phyloP scores from a whole-genome alignment of 768 basidiomycete genomes.

The Pleurotus cornucopiae region DNA sequence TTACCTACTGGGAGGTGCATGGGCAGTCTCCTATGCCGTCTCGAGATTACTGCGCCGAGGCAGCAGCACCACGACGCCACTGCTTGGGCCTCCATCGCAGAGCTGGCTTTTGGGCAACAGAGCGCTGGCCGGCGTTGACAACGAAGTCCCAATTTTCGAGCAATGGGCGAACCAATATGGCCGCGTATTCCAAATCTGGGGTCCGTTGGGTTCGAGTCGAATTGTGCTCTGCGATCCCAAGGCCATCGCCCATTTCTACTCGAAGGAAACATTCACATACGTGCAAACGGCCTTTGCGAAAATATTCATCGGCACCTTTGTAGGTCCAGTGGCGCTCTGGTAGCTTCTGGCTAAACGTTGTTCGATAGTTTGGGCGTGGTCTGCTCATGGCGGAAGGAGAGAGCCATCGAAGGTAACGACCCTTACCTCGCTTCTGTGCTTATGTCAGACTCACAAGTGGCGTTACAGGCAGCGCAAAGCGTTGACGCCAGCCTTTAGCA shows the following conservation, averaged over 20 bases:
- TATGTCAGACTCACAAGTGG: neutral
- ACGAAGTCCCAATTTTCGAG: conserved; percentile 32
- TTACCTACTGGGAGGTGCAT: neutral
- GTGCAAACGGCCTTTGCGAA: conserved; percentile 30
- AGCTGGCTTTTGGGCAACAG: conserved; percentile 39
- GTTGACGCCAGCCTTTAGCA: conserved; percentile 49
- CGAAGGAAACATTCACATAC: conserved; percentile 47
- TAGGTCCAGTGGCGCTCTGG: conserved; percentile 14
- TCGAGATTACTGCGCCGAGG: neutral
- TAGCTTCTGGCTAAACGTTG: neutral
- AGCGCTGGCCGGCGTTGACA: conserved; percentile 21
- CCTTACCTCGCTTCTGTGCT: neutral
- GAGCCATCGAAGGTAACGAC: conserved; percentile 37
- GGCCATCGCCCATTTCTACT: conserved; percentile 47
- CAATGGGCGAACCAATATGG: conserved; percentile 47
- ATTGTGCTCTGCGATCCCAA: conserved; percentile 44
- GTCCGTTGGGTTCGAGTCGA: conserved; percentile 25
- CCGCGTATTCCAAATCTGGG: conserved; percentile 36
- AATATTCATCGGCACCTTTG: conserved; percentile 34
- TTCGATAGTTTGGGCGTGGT: conserved; percentile 32
- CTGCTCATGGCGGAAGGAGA: conserved; percentile 40
- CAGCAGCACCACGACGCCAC: conserved; percentile 22
- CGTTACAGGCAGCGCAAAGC: conserved; percentile 41
- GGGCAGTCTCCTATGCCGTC: neutral
- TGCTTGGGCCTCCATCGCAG: conserved; percentile 37